Base-by-base conservation (phyloP, 257 asterid species). In the Orobanche coerulescens region DNA sequence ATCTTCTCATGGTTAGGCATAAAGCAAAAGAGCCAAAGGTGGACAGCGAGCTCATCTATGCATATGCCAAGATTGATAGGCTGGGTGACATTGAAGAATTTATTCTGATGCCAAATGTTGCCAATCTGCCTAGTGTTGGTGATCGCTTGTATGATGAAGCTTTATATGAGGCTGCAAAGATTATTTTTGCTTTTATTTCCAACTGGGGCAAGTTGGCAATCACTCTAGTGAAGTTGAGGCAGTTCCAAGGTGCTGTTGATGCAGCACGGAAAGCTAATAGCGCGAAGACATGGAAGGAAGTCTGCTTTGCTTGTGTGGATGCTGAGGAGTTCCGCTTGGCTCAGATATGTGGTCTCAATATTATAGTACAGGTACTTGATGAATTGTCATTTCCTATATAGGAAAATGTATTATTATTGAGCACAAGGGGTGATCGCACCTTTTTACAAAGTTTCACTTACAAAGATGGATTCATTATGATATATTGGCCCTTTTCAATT, bases 241-340 rank as follows among this genome's bases (percentile, higher is more conserved):
- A 90, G 72, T 90, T 84, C 76, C 97, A 90, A 83, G 90, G 95
- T 57, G 97, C 95, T 65, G 99, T 90, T 44, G 97, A 90, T 76
- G 97, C 97, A 28, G 97, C 97, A 54, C 84, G 97, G 58, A 90
- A 90, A 78, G 97, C 97, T 53, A 90, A 90, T 66, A 90, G 95
- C 61, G 82, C 95, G 13, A 90, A 87, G 85, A 87, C 95, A 37
- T 90, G 97, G 97, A 90, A 90, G 76, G 97, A 90, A 69, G 95
- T 90, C 43, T 90, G 97, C 75, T 90, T 90, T 83, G 95, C 97
- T 43, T 87, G 97, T 73, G 95, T 90, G 51, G 95, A 90, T 72
- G 99, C 95, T 8, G 99, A 94, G 82, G 99, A 94, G 86, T 94
- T 94, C 81, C 99, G 99, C 12, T 79, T 94, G 87, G 99, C 97